phyloP scores from a whole-genome alignment of 2,329 filamentous ascomycete species.

The Ascochyta clinopodiicola region DNA sequence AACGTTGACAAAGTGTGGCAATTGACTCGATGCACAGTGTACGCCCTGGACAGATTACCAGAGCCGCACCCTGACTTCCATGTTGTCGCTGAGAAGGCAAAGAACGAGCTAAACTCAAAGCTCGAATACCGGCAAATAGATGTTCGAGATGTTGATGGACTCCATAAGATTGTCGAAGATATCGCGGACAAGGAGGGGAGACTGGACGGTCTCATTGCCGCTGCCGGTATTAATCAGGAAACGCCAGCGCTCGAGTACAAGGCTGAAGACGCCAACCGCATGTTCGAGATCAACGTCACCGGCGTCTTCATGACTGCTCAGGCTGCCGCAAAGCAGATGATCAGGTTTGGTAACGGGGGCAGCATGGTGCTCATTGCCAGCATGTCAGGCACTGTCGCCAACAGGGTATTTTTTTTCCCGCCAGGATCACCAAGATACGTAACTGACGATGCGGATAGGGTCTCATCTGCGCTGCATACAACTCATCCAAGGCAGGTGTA shows the following conservation, averaged over 20 bases:
- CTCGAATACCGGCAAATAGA: slow-evolving; percentile 81
- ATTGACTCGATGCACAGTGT: slow-evolving; percentile 56
- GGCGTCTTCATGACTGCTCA: slow-evolving; percentile 69
- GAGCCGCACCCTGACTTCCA: slow-evolving; percentile 68
- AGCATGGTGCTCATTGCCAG: slow-evolving; percentile 69
- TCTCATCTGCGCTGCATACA: slow-evolving; percentile 73
- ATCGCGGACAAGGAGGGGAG: slow-evolving; percentile 75
- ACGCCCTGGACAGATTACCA: slow-evolving; percentile 69
- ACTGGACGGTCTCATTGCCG: slow-evolving; percentile 79
- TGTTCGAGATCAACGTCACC: slow-evolving; percentile 68
- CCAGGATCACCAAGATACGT: background rate
- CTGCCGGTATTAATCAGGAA: slow-evolving; percentile 82
- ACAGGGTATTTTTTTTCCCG: slow-evolving; percentile 59
- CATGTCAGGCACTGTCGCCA: slow-evolving; percentile 68
- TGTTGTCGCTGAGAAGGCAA: slow-evolving; percentile 67
- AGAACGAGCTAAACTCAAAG: slow-evolving; percentile 68
- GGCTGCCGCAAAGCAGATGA: slow-evolving; percentile 70
- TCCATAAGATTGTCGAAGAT: slow-evolving; percentile 70
- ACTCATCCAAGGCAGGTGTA: slow-evolving; percentile 77
- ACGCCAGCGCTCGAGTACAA: slow-evolving; percentile 81
- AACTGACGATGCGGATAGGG: slow-evolving; percentile 55
- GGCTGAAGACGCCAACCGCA: slow-evolving; percentile 65
- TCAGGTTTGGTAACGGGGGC: slow-evolving; percentile 64
- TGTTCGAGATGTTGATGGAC: slow-evolving; percentile 71
- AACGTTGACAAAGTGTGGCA: background rate